Base-by-base conservation (phyloP, 352 stramenopile species). In the Phytophthora ohioensis region DNA sequence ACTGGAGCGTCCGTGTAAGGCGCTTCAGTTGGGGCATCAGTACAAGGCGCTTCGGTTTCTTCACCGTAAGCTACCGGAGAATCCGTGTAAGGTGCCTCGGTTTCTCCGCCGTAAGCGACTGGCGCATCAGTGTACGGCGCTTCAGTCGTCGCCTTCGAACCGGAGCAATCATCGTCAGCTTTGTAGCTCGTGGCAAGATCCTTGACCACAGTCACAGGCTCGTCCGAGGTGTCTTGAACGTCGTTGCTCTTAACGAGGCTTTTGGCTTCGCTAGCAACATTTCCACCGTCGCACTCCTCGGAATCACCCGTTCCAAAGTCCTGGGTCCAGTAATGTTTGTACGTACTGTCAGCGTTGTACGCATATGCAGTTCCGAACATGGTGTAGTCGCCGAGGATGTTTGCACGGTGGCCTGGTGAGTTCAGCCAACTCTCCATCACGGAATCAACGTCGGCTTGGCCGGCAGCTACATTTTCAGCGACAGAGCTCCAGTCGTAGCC, bases 321-420 rank as follows among this genome's bases (percentile, higher is more conserved):
- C 64, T 88, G 78, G 39, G 77, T 88, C 79, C 82, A 88, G 70
- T 79, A 91, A 59, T 80, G 67, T 5, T 72, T 41, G 64, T 78
- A 84, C 38, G 39, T 60, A 27, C 42, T 72, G 21, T 64, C 13
- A 4, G 53, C 11, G 48, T 74, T 76, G 63, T 74, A 69, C 10
- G 69, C 59, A 32, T 81, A 84, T 3, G 71, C 74, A 4, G 46
- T 48, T 9, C 75, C 78, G 46, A 85, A 76, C 49, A 75, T 79
- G 45, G 51, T 81, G 58, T 77, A 78, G 27, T 79, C 66, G 32
- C 73, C 64, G 6, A 80, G 49, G 51, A 80, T 78, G 31, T 80
- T 80, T 5, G 42, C 69, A 27, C 59, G 65, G 57, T 80, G 73
- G 11, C 69, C 73, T 9, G 53, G 36, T 17, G 73, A 80, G 21